These are phyloP conservation scores for Cryphonectria nitschkei DNA, from an alignment of 2,329 filamentous ascomycete genomes.

Conservation along the genomic window DNA sequence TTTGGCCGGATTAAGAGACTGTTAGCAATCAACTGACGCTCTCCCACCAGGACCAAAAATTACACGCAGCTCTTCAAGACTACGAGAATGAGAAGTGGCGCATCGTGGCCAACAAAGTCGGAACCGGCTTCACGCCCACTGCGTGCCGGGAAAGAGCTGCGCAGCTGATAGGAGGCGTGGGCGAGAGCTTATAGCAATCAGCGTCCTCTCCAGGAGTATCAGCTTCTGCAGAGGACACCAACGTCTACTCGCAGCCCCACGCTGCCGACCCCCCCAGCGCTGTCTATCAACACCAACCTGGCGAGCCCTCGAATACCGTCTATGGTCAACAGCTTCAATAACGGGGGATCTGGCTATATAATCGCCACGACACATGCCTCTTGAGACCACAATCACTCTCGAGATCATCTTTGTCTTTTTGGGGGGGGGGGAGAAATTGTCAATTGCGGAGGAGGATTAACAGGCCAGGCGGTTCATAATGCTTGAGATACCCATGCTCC, in stretches of 20 bases:
- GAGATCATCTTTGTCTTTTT: conserved; percentile 1
- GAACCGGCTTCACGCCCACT: conserved; percentile 83
- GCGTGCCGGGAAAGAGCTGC: conserved; percentile 82
- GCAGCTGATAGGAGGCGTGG: conserved; percentile 52
- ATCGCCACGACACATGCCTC: background rate
- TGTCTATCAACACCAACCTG: conserved; percentile 25
- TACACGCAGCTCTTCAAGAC: conserved; percentile 76
- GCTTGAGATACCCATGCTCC: conserved; percentile 30
- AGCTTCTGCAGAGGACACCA: conserved; percentile 52
- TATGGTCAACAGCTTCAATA: conserved; percentile 44
- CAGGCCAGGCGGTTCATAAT: conserved; percentile 27
- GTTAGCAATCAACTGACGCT: background rate
- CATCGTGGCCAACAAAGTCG: conserved; percentile 87
- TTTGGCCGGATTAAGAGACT: too few species aligned
- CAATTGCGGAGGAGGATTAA: conserved; percentile 18
- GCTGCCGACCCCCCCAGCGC: conserved; percentile 31
- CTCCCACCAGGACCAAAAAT: conserved; percentile 68
- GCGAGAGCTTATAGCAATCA: conserved; percentile 59
- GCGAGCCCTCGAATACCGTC: conserved; percentile 34
- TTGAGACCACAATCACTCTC: conserved; percentile 22
- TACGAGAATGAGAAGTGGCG: conserved; percentile 94
- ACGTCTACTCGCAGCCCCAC: conserved; percentile 41
- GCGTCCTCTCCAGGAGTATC: conserved; percentile 54
- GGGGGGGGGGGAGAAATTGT: too few species aligned
- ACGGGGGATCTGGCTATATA: conserved; percentile 17